These are phyloP conservation scores for Metarhizium brunneum DNA, from an alignment of 2,329 filamentous ascomycete species.

Conservation along the genomic window DNA sequence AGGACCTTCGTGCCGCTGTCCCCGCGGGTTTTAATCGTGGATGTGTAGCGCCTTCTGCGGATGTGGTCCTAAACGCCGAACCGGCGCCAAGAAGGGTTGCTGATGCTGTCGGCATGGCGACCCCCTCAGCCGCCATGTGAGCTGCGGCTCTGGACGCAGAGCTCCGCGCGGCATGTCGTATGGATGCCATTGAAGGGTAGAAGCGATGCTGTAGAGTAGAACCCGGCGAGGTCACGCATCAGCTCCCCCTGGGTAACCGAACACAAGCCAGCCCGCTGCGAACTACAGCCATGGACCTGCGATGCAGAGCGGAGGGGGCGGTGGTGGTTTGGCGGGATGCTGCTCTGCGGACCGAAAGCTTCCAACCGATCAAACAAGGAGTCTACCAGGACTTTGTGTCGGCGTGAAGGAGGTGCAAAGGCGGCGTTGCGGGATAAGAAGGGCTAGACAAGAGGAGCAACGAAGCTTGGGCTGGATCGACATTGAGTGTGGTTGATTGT, in stretches of 20 bases:
- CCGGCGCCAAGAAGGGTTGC: constrained; percentile 1
- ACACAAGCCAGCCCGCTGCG: constrained; percentile 1
- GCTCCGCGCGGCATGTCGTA: constrained; percentile 12
- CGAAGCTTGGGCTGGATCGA: too few species aligned
- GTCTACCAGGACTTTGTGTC: too few species aligned
- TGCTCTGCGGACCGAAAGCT: neutral
- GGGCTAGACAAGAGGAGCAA: too few species aligned
- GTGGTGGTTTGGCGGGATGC: neutral
- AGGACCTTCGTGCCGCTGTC: neutral
- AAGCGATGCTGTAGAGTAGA: constrained; percentile 5
- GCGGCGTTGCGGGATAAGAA: too few species aligned
- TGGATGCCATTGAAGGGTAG: constrained; percentile 12
- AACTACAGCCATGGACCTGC: constrained; percentile 9
- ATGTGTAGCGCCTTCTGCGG: neutral
- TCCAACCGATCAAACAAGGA: too few species aligned
- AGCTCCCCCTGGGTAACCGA: constrained; percentile 3
- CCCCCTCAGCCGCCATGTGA: constrained; percentile 9
- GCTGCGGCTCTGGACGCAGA: constrained; percentile 11
- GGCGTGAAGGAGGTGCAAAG: too few species aligned
- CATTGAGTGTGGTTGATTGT: neutral
- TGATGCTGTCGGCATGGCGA: neutral
- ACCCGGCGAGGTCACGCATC: constrained; percentile 4
- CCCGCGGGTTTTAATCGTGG: neutral
- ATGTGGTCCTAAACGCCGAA: neutral
- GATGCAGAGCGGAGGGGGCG: constrained; percentile 3